phyloP scores from a whole-genome alignment of 768 basidiomycete species.

The Psilocybe tampanensis region DNA sequence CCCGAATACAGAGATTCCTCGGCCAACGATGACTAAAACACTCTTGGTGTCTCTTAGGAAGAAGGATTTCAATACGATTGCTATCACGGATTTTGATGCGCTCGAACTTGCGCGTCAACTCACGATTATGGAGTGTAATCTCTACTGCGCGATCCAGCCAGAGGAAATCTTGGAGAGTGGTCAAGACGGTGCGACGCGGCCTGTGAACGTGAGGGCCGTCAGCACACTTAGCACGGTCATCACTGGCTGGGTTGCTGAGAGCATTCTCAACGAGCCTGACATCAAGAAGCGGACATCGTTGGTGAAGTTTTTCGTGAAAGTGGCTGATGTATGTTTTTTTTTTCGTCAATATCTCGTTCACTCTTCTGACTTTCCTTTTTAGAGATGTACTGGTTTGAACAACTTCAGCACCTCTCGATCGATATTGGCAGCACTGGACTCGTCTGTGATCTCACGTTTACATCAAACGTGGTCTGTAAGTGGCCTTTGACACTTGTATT shows the following conservation, averaged over 20 bases:
- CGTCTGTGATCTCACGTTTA: slow-evolving; percentile 90
- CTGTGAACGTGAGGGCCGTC: slow-evolving; percentile 79
- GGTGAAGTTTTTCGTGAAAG: slow-evolving; percentile 92
- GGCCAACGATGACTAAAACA: slow-evolving; percentile 84
- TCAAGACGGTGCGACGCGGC: slow-evolving; percentile 64
- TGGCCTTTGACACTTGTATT: slow-evolving; percentile 12
- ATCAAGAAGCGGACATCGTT: slow-evolving; percentile 77
- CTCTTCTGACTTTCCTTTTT: slow-evolving; percentile 5
- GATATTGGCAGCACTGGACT: slow-evolving; percentile 92
- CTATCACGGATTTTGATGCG: slow-evolving; percentile 89
- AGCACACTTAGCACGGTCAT: slow-evolving; percentile 88
- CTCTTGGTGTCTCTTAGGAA: slow-evolving; percentile 69
- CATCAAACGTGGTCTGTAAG: slow-evolving; percentile 93
- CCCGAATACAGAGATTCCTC: slow-evolving; percentile 70
- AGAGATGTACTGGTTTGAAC: slow-evolving; percentile 83
- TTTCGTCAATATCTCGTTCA: slow-evolving; percentile 2
- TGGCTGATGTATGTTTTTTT: slow-evolving; percentile 73
- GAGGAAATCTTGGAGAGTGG: slow-evolving; percentile 89
- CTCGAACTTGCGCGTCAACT: slow-evolving; percentile 92
- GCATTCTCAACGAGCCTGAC: slow-evolving; percentile 89
- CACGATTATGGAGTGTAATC: slow-evolving; percentile 88
- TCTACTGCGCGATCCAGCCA: slow-evolving; percentile 85
- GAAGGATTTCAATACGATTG: slow-evolving; percentile 62
- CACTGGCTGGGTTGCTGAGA: slow-evolving; percentile 96
- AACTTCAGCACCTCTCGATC: slow-evolving; percentile 95